Conservation (phyloP, 1,284 basidiomycete species). For the Malassezia slooffiae region DNA sequence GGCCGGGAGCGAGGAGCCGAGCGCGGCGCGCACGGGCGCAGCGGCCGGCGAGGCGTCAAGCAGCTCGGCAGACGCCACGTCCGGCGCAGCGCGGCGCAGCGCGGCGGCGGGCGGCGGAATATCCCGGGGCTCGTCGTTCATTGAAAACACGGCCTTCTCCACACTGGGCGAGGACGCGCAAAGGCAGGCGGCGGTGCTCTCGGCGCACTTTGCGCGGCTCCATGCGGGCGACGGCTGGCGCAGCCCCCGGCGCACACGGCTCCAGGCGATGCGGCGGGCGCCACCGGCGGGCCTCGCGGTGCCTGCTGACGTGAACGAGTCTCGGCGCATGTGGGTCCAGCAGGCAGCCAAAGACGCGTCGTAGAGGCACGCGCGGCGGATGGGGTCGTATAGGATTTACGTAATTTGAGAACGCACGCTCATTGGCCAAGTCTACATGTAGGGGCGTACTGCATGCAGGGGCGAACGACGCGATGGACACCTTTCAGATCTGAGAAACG, state of each 20-base stretch:
- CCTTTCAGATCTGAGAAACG: too few species aligned
- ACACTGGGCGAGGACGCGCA: slow-evolving; percentile 1
- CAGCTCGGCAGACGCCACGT: too few species aligned
- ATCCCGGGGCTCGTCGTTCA: not conserved
- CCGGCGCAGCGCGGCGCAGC: not conserved
- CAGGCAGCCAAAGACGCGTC: too few species aligned
- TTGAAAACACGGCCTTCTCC: slow-evolving; percentile 1
- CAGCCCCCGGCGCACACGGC: slow-evolving; percentile 1
- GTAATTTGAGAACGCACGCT: too few species aligned
- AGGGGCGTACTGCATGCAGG: too few species aligned
- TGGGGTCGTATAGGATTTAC: too few species aligned
- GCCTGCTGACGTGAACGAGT: too few species aligned
- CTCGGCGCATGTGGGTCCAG: not conserved
- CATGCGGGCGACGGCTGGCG: not conserved
- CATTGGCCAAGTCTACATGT: too few species aligned
- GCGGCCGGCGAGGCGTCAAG: not conserved
- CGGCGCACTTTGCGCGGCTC: not conserved
- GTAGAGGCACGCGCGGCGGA: too few species aligned
- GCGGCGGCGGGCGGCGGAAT: not conserved
- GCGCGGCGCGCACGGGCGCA: not conserved
- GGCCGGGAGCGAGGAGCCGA: not conserved
- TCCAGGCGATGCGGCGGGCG: not conserved
- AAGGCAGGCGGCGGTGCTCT: not conserved
- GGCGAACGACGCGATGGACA: not conserved
- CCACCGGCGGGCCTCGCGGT: too few species aligned